Evolutionary conservation across 257 asterid genomes (phyloP).

Genomic region (Orobanche coerulescens): DNA sequence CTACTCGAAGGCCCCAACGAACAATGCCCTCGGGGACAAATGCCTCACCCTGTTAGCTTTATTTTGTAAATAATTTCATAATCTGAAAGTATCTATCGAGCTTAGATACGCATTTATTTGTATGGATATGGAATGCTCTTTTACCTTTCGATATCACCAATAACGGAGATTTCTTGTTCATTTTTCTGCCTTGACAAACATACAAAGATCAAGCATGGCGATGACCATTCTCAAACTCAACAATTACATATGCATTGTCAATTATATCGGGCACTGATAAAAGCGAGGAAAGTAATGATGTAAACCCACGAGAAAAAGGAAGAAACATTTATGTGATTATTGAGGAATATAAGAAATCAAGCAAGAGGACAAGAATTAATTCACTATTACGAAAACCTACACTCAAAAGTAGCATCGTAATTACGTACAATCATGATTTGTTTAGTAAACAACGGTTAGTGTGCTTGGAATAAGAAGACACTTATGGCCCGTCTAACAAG

Average conservation of each 20-base stretch:
- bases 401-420: too few species aligned
- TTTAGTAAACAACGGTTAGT: too few species aligned
- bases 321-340: background rate
- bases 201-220: slow-evolving; percentile 91
- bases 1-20: slow-evolving; percentile 62
- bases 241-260: slow-evolving; percentile 86
- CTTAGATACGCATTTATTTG: background rate
- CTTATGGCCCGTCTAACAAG: too few species aligned
- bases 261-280: slow-evolving; percentile 87
- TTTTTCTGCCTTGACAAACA: slow-evolving; percentile 97
- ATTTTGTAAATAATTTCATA: background rate
- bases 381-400: too few species aligned
- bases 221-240: slow-evolving; percentile 77
- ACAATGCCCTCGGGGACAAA: slow-evolving; percentile 83
- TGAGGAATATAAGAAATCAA: background rate
- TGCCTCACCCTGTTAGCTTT: slow-evolving; percentile 68
- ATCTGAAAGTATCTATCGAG: too few species aligned
- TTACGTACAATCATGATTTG: too few species aligned
- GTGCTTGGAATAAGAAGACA: too few species aligned
- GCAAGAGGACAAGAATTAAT: background rate
- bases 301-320: background rate
- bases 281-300: slow-evolving; percentile 4
- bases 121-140: slow-evolving; percentile 14
- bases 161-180: slow-evolving; percentile 91
- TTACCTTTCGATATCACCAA: slow-evolving; percentile 83